Percentiles rank a stretch among this genome's conserved stretches.
phyloP scores from a whole-genome alignment of 2,329 filamentous ascomycete genomes.

The Fusarium tupiense region DNA sequence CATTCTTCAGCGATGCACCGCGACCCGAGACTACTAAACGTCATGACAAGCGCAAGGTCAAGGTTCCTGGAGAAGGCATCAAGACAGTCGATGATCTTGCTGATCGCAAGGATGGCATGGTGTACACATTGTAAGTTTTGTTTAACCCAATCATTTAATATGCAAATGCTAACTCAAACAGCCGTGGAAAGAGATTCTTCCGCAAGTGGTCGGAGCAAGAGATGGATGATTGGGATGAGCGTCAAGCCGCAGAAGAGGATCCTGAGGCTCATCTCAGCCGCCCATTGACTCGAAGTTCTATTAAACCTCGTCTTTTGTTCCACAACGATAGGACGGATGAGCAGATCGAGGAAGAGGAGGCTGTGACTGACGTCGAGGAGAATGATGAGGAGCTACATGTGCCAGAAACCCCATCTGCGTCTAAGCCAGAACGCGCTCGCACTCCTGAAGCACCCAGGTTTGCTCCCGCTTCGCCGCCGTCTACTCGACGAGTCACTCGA shows the following conservation, averaged over 20 bases:
- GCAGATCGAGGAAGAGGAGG: slow-evolving; percentile 67
- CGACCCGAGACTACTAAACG: slow-evolving; percentile 55
- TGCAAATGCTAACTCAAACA: slow-evolving; percentile 48
- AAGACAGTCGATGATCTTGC: slow-evolving; percentile 71
- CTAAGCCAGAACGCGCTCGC: slow-evolving; percentile 39
- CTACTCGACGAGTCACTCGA: slow-evolving; percentile 69
- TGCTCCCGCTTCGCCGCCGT: slow-evolving; percentile 69
- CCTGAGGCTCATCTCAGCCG: slow-evolving; percentile 48
- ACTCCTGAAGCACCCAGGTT: slow-evolving; percentile 67
- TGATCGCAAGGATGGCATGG: slow-evolving; percentile 74
- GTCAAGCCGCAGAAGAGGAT: slow-evolving; percentile 50
- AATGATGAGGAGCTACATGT: slow-evolving; percentile 43
- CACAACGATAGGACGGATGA: slow-evolving; percentile 59
- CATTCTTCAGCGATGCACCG: slow-evolving; percentile 68
- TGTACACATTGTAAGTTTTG: slow-evolving; percentile 78
- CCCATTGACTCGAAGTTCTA: slow-evolving; percentile 71
- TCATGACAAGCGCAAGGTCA: slow-evolving; percentile 65
- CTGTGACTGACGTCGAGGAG: slow-evolving; percentile 67
- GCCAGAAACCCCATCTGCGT: slow-evolving; percentile 53
- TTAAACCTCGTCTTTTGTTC: slow-evolving; percentile 80
- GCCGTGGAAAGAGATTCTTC: slow-evolving; percentile 83
- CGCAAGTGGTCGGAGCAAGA: slow-evolving; percentile 68
- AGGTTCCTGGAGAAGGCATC: slow-evolving; percentile 65
- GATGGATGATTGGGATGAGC: slow-evolving; percentile 46
- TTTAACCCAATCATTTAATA: background rate